Evolutionary conservation across 331 rosid genomes (phyloP).

Genomic region (Prunus yedoensis): DNA sequence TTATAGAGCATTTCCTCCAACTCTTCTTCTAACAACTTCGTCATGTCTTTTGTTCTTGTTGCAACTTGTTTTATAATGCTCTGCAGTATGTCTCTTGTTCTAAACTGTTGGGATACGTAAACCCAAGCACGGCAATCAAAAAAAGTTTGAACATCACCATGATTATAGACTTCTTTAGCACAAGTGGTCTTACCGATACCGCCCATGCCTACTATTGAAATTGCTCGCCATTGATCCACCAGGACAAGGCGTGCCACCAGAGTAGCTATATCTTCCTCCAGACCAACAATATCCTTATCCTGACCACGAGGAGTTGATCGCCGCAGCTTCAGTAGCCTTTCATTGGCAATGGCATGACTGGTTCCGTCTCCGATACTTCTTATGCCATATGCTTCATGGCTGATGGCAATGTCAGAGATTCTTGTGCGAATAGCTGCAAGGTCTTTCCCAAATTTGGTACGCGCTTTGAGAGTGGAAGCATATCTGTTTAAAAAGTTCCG

Average conservation of each 20-base stretch:
- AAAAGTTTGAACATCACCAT: background rate
- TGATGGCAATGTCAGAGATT: constrained; percentile 6
- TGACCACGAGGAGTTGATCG: constrained; percentile 19
- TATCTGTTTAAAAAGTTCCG: background rate
- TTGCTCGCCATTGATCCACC: constrained; percentile 5
- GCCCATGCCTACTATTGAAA: constrained; percentile 22
- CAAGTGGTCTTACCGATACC: constrained; percentile 20
- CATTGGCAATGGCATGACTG: background rate
- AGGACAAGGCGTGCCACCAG: constrained; percentile 1
- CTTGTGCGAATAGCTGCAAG: background rate
- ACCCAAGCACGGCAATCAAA: constrained; percentile 16
- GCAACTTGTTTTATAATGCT: constrained; percentile 8
- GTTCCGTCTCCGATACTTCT: background rate
- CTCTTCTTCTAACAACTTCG: background rate
- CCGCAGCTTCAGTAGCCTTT: constrained; percentile 9
- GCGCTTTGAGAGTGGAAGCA: background rate
- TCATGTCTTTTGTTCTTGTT: background rate
- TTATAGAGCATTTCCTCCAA: constrained; percentile 13
- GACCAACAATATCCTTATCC: constrained; percentile 8
- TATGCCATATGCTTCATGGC: background rate
- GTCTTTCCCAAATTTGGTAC: background rate
- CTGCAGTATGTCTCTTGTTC: background rate
- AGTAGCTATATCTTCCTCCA: constrained; percentile 11
- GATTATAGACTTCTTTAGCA: constrained; percentile 21
- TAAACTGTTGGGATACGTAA: constrained; percentile 16